phyloP scores from a whole-genome alignment of 2,329 filamentous ascomycete species.

The Penicillium carneum region DNA sequence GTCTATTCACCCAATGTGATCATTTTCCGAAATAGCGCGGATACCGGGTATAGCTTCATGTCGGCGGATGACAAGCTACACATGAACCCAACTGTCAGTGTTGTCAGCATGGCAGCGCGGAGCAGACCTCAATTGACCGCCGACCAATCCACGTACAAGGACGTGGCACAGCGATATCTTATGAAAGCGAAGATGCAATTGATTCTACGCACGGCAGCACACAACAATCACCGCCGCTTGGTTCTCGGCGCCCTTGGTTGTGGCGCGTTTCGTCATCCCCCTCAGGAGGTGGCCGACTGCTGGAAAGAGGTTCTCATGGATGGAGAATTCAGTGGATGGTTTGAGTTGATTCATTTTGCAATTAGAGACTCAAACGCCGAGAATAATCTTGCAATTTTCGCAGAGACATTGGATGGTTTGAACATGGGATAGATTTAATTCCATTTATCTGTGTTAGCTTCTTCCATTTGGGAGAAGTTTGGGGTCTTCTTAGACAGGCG shows the following conservation, averaged over 20 bases:
- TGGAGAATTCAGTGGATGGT: slow-evolving; percentile 69
- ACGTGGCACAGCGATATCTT: slow-evolving; percentile 57
- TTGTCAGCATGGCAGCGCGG: slow-evolving; percentile 67
- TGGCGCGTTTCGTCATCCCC: slow-evolving; percentile 70
- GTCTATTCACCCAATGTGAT: slow-evolving; percentile 69
- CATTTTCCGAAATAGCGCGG: slow-evolving; percentile 62
- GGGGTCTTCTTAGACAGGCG: neutral
- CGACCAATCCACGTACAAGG: slow-evolving; percentile 47
- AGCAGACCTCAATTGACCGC: slow-evolving; percentile 49
- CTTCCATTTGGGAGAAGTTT: neutral
- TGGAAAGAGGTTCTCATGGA: slow-evolving; percentile 69
- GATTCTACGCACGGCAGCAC: slow-evolving; percentile 66
- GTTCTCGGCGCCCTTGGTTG: slow-evolving; percentile 75
- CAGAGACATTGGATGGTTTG: neutral
- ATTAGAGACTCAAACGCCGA: slow-evolving; percentile 44
- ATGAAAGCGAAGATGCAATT: slow-evolving; percentile 71
- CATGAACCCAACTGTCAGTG: slow-evolving; percentile 54
- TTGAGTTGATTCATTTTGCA: slow-evolving; percentile 70
- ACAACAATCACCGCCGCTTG: slow-evolving; percentile 63
- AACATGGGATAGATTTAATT: neutral
- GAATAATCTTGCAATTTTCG: neutral
- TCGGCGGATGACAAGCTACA: neutral
- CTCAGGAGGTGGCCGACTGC: slow-evolving; percentile 66
- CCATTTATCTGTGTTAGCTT: neutral
- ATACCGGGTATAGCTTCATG: slow-evolving; percentile 58